These are phyloP conservation scores for Sporodiniella umbellata DNA, from an alignment of 371 early-diverging fungal genomes.

Conservation along the genomic window DNA sequence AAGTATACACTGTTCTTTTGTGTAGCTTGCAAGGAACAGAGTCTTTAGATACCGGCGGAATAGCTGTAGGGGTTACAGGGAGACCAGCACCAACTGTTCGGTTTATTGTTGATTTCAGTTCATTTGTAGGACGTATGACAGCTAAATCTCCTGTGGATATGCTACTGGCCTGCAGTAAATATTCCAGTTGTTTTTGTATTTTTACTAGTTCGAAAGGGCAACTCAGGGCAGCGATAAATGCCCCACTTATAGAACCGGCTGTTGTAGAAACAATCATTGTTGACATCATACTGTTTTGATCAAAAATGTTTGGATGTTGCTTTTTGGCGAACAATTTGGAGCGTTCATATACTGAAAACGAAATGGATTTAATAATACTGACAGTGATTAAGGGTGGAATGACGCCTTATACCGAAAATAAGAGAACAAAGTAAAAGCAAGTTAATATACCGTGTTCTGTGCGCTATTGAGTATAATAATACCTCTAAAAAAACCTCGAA, in stretches of 20 bases:
- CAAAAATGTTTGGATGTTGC: constrained; percentile 16
- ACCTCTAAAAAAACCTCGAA: constrained; percentile 74
- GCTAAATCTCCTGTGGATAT: constrained; percentile 45
- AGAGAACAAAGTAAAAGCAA: not conserved
- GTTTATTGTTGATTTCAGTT: constrained; percentile 16
- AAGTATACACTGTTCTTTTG: constrained; percentile 6
- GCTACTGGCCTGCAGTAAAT: constrained; percentile 56
- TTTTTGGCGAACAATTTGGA: constrained; percentile 32
- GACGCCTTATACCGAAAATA: constrained; percentile 48
- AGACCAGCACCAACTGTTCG: constrained; percentile 34
- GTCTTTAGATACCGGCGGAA: constrained; percentile 12
- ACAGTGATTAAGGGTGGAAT: constrained; percentile 74
- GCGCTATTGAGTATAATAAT: not conserved
- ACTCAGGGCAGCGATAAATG: constrained; percentile 64
- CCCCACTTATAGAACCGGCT: constrained; percentile 65
- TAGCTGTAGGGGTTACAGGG: constrained; percentile 22
- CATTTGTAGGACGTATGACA: constrained; percentile 9
- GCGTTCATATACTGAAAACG: constrained; percentile 76
- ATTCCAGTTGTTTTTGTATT: constrained; percentile 75
- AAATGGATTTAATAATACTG: constrained; percentile 72
- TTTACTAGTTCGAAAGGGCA: constrained; percentile 82
- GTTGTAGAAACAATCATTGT: constrained; percentile 51
- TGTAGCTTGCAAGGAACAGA: not conserved
- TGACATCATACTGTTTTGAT: constrained; percentile 35
- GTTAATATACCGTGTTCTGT: not conserved